Evolutionary conservation across 2,329 filamentous ascomycete species (phyloP), one percentile per base, ranked within the genome.

Genomic region (Aspergillus ruber): DNA sequence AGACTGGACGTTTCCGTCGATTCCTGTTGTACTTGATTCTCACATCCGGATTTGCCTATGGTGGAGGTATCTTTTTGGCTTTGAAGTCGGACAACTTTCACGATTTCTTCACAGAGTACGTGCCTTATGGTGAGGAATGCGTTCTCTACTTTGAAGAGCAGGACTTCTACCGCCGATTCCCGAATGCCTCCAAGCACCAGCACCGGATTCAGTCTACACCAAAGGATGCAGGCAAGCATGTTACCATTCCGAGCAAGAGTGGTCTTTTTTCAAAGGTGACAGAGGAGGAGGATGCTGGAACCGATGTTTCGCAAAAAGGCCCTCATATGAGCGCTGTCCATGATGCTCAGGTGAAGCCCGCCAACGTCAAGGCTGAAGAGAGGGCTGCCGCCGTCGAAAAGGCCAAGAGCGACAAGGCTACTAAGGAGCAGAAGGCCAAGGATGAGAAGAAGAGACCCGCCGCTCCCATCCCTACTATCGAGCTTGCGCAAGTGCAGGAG

Each of bases 81-180:
- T 83, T 95, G 55, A 80, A 93, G 70, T 95, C 86, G 64, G 93
- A 98, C 76, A 95, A 89, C 73, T 98, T 97, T 80, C 91, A 98
- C 73, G 93, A 98, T 71, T 93, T 96, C 76, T 98, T 98, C 74
- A 97, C 90, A 61, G 90, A 96, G 73, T 98, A 91, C 69, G 74
- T 98, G 15, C 93, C 93, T 18, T 95, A 87, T 58, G 93, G 90
- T 61, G 93, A 98, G 73, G 88, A 95, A 66, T 86, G 86, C 15
- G 91, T 98, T 41, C 82, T 95, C 21, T 97, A 95, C 73, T 84
- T 98, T 45, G 93, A 98, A 72, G 93, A 98, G 73, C 82, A 86
- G 57, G 90, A 96, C 63, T 96, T 95, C 75, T 83, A 86, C 65
- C 90, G 86, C 71, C 84, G 88, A 49, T 96, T 95, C 74, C 83